Evolutionary conservation across 768 basidiomycete genomes (phyloP).

Genomic region (Gymnopilus junonius): DNA sequence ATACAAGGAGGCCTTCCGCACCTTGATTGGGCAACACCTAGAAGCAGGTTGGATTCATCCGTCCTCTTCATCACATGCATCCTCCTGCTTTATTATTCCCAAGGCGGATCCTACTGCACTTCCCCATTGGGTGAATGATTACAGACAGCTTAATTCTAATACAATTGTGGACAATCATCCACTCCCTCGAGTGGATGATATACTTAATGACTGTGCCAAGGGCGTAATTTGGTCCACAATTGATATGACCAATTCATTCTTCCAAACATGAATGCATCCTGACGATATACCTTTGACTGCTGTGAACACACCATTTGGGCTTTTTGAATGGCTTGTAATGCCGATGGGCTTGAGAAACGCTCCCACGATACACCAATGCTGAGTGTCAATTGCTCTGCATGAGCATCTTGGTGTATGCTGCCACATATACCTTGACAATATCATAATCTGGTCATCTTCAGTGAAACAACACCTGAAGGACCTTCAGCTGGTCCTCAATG

Average conservation of each 20-base stretch:
- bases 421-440: no score
- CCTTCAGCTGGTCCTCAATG: no score
- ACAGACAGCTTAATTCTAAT: no score
- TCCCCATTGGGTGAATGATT: conserved; percentile 41
- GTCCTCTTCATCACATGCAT: conserved; percentile 31
- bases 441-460: no score
- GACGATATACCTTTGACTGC: conserved; percentile 32
- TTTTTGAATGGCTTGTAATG: conserved; percentile 47
- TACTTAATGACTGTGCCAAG: conserved; percentile 38
- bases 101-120: conserved; percentile 28
- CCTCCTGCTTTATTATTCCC: conserved; percentile 39
- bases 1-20: conserved; percentile 35
- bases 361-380: conserved; percentile 30
- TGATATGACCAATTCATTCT: conserved; percentile 25
- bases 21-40: conserved; percentile 34
- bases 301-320: conserved; percentile 38
- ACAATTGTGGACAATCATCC: no score
- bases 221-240: conserved; percentile 35
- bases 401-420: no score
- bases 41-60: conserved; percentile 31
- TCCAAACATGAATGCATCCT: conserved; percentile 23
- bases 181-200: no score
- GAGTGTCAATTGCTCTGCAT: no score
- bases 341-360: conserved; percentile 27
- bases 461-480: no score